Evolutionary conservation across 2,329 filamentous ascomycete genomes (phyloP).

Genomic region (Scedosporium aurantiacum): DNA sequence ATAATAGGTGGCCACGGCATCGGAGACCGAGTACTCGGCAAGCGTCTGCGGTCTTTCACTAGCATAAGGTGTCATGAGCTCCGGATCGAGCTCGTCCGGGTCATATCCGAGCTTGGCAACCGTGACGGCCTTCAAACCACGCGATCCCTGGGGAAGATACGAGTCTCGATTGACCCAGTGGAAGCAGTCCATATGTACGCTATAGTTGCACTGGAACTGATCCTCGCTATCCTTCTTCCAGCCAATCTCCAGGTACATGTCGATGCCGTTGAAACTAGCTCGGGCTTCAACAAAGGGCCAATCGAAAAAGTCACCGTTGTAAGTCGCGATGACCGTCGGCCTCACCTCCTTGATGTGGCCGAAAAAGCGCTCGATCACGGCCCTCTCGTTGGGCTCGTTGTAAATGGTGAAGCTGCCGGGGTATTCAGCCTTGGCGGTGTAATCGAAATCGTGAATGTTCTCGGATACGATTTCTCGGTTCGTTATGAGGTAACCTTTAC

Average conservation of each 20-base stretch:
- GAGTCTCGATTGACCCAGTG: conserved; percentile 98
- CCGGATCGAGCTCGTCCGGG: conserved; percentile 92
- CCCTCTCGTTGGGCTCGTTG: conserved; percentile 91
- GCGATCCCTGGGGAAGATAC: conserved; percentile 92
- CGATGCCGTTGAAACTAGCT: conserved; percentile 87
- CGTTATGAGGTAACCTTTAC: conserved; percentile 93
- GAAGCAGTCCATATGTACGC: conserved; percentile 98
- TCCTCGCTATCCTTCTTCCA: conserved; percentile 94
- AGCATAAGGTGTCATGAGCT: conserved; percentile 91
- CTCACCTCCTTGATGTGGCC: conserved; percentile 87
- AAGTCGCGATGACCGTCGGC: conserved; percentile 97
- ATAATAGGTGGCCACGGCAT: conserved; percentile 97
- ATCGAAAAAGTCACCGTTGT: conserved; percentile 99
- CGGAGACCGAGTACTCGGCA: conserved; percentile 96
- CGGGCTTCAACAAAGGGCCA: conserved; percentile 96
- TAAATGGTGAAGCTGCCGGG: conserved; percentile 94
- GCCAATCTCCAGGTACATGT: conserved; percentile 98
- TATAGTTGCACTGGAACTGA: conserved; percentile 91
- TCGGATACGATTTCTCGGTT: conserved; percentile 97
- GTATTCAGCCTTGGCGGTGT: conserved; percentile 95
- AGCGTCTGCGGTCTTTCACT: conserved; percentile 84
- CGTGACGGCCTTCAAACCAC: conserved; percentile 93
- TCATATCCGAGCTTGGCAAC: conserved; percentile 97
- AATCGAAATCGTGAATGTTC: conserved; percentile 95
- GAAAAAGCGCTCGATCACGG: conserved; percentile 82